Conservation (phyloP, 2,329 filamentous ascomycete genomes). For the Alternaria triticina region DNA sequence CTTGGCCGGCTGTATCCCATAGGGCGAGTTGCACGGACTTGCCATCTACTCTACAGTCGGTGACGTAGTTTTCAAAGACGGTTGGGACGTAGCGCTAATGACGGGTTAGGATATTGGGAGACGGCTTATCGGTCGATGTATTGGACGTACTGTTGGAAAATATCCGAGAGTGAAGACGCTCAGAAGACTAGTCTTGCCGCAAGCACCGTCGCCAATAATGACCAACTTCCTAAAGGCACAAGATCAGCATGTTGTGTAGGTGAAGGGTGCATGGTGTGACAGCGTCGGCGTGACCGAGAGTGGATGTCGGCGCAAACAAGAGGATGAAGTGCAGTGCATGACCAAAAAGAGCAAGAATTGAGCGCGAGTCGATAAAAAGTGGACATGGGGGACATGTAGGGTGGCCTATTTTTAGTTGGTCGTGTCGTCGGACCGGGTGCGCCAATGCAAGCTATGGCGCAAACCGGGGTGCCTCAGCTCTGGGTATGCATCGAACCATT, state of each 20-base stretch:
- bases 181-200: conserved; percentile 95
- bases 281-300: conserved; percentile 11
- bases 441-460: conserved; percentile 49
- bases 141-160: conserved; percentile 79
- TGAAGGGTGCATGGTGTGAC: conserved; percentile 14
- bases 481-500: conserved; percentile 28
- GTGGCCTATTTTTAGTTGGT: conserved; percentile 46
- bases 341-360: conserved; percentile 24
- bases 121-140: conserved; percentile 49
- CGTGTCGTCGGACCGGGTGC: conserved; percentile 44
- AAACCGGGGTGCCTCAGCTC: conserved; percentile 34
- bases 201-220: conserved; percentile 96
- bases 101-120: conserved; percentile 29
- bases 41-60: conserved; percentile 96
- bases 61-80: conserved; percentile 99
- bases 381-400: conserved; percentile 41
- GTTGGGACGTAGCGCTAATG: conserved; percentile 67
- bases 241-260: conserved; percentile 33
- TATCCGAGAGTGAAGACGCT: conserved; percentile 98
- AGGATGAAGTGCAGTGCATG: conserved; percentile 10
- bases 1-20: conserved; percentile 99
- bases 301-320: conserved; percentile 6
- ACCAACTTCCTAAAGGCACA: conserved; percentile 77
- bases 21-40: conserved; percentile 97
- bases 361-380: conserved; percentile 42